Evolutionary conservation across 2,329 filamentous ascomycete genomes (phyloP).

Genomic region (Leptoxyphium fumago): DNA sequence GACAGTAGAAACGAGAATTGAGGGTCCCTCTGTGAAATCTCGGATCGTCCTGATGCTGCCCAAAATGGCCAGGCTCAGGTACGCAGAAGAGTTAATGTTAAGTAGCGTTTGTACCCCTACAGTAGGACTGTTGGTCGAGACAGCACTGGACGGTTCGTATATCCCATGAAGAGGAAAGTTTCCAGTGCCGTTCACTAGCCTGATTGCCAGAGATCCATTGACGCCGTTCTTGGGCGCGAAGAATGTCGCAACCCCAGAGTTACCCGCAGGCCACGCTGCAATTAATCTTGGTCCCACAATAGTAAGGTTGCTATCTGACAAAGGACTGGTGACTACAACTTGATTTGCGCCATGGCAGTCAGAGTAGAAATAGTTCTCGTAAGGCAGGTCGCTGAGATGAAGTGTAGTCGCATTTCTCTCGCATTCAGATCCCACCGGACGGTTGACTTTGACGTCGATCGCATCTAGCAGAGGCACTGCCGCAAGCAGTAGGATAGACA

Average conservation of each 20-base stretch:
- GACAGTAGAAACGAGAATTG: slow-evolving; percentile 36
- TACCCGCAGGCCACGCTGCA: slow-evolving; percentile 49
- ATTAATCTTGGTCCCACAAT: slow-evolving; percentile 42
- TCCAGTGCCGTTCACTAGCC: slow-evolving; percentile 35
- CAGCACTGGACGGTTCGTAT: slow-evolving; percentile 18
- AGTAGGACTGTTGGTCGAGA: slow-evolving; percentile 22
- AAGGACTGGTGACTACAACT: slow-evolving; percentile 45
- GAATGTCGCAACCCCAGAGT: slow-evolving; percentile 44
- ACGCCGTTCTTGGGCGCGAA: slow-evolving; percentile 40
- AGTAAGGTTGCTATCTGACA: slow-evolving; percentile 37
- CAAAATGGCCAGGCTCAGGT: slow-evolving; percentile 41
- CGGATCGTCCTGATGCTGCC: slow-evolving; percentile 49
- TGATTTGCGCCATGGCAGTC: slow-evolving; percentile 47
- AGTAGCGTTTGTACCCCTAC: slow-evolving; percentile 36
- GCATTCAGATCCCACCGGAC: neutral
- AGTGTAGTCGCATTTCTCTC: slow-evolving; percentile 21
- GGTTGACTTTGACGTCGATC: too few species aligned
- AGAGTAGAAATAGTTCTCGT: slow-evolving; percentile 51
- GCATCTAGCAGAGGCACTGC: too few species aligned
- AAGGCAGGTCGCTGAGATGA: slow-evolving; percentile 41
- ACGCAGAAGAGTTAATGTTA: slow-evolving; percentile 43
- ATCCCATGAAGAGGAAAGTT: slow-evolving; percentile 34
- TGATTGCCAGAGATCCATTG: slow-evolving; percentile 40
- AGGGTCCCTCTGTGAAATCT: slow-evolving; percentile 46
- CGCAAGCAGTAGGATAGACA: too few species aligned